Conservation (phyloP, 1,284 basidiomycete species). For the Mrakiaceae sp. region DNA sequence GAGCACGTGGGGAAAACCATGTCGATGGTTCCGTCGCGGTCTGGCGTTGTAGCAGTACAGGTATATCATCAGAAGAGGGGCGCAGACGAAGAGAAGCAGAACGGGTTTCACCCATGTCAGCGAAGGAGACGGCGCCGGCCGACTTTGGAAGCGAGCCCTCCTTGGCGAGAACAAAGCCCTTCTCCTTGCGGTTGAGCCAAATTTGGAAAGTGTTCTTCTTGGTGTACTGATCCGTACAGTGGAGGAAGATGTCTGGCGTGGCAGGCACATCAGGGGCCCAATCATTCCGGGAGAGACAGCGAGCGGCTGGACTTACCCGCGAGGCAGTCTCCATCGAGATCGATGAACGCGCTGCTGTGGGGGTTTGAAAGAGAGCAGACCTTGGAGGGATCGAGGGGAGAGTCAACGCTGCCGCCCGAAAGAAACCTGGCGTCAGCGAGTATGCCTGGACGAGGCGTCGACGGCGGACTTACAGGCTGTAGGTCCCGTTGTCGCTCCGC, state of each 20-base stretch:
- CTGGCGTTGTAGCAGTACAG: conserved; percentile 35
- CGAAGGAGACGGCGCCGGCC: conserved; percentile 71
- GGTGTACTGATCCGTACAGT: conserved; percentile 54
- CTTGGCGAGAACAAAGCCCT: conserved; percentile 60
- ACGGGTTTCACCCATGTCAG: conserved; percentile 61
- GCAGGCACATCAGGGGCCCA: neutral
- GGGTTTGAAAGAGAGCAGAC: conserved; percentile 67
- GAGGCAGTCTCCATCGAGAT: conserved; percentile 90
- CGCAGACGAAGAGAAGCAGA: neutral
- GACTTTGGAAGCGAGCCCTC: conserved; percentile 62
- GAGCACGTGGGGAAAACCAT: conserved; percentile 82
- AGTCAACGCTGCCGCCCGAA: conserved; percentile 39
- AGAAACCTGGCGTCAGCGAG: neutral
- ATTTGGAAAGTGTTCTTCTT: conserved; percentile 64
- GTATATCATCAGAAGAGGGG: neutral
- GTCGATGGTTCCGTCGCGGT: conserved; percentile 92
- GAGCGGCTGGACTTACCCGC: conserved; percentile 45
- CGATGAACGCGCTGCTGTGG: conserved; percentile 90
- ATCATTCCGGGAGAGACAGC: neutral
- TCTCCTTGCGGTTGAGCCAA: conserved; percentile 72
- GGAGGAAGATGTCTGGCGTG: conserved; percentile 67
- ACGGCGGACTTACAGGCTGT: conserved; percentile 12
- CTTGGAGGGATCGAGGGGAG: conserved; percentile 45
- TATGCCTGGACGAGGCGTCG: neutral
- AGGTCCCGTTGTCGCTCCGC: conserved; percentile 43